Evolutionary conservation across 176 grass and related monocot genomes (phyloP).

Genomic region (Musa itinerans): DNA sequence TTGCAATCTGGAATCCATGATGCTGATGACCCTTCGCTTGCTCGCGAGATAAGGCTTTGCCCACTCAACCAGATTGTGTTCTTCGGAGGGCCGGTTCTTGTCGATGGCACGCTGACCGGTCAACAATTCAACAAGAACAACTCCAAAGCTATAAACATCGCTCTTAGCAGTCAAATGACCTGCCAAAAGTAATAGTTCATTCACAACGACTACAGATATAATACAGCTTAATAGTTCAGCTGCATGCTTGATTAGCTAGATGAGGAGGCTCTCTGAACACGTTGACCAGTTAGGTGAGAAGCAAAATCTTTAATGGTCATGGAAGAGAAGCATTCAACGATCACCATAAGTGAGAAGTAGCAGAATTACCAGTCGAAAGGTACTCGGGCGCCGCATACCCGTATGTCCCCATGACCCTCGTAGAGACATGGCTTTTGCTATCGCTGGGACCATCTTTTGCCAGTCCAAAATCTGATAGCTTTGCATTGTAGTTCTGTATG

Average conservation of each 20-base stretch:
- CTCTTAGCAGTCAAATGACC: conserved; percentile 5
- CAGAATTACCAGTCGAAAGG: background rate
- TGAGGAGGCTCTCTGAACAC: too few species aligned
- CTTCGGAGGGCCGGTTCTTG: background rate
- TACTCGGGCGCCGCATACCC: conserved; percentile 1
- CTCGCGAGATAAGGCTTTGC: background rate
- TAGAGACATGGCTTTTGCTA: conserved; percentile 5
- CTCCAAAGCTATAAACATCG: conserved; percentile 7
- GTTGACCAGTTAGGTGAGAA: too few species aligned
- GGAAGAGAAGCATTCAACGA: too few species aligned
- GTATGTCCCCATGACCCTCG: conserved; percentile 3
- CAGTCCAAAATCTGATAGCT: conserved; percentile 7
- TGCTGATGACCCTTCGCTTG: background rate
- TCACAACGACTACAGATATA: too few species aligned
- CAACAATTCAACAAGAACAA: conserved; percentile 4
- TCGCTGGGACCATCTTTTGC: background rate
- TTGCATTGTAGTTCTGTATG: background rate
- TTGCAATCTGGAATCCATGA: conserved; percentile 8
- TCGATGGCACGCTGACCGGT: background rate
- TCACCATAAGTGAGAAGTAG: background rate
- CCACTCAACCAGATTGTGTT: conserved; percentile 4
- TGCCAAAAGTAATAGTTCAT: background rate
- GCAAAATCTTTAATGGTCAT: too few species aligned
- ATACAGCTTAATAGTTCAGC: too few species aligned
- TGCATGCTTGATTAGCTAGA: too few species aligned